Percentiles rank a stretch among this genome's conserved stretches.
Evolutionary conservation across 768 basidiomycete genomes (phyloP).

Genomic region (Leccinum incarnatum): DNA sequence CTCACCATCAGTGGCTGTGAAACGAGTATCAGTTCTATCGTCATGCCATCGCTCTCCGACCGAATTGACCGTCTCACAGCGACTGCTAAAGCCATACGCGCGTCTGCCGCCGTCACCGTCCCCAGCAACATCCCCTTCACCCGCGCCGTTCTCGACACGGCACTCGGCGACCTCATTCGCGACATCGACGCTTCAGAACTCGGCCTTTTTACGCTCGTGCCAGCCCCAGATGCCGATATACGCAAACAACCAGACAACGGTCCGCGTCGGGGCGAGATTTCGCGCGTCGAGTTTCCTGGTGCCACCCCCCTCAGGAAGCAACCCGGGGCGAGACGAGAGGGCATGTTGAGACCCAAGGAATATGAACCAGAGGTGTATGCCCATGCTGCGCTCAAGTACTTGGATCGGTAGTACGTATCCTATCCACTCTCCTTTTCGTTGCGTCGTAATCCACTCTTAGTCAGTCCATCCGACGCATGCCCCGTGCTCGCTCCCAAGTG

Average conservation of each 20-base stretch:
- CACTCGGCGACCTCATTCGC: slow-evolving; percentile 74
- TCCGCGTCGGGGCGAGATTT: slow-evolving; percentile 42
- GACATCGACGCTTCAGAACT: slow-evolving; percentile 77
- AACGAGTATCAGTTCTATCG: background rate
- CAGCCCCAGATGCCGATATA: slow-evolving; percentile 32
- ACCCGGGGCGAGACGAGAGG: slow-evolving; percentile 36
- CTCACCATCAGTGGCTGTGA: slow-evolving; percentile 21
- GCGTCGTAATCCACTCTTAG: slow-evolving; percentile 36
- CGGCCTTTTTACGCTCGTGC: slow-evolving; percentile 66
- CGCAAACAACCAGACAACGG: slow-evolving; percentile 27
- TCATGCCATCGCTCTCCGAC: slow-evolving; percentile 59
- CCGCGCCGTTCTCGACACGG: slow-evolving; percentile 56
- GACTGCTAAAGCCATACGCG: slow-evolving; percentile 50
- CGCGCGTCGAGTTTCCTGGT: slow-evolving; percentile 63
- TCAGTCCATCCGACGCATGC: slow-evolving; percentile 48
- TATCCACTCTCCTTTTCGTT: background rate
- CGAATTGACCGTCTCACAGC: slow-evolving; percentile 63
- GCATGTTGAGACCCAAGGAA: slow-evolving; percentile 36
- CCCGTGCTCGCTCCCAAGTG: slow-evolving; percentile 43
- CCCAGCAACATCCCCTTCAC: slow-evolving; percentile 46
- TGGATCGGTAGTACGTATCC: slow-evolving; percentile 69
- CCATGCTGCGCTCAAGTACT: slow-evolving; percentile 69
- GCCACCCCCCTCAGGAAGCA: slow-evolving; percentile 66
- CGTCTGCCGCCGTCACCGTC: slow-evolving; percentile 38
- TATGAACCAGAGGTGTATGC: slow-evolving; percentile 75